Evolutionary conservation across 139 green algal species (phyloP).

Genomic region (Tetraselmis chui): DNA sequence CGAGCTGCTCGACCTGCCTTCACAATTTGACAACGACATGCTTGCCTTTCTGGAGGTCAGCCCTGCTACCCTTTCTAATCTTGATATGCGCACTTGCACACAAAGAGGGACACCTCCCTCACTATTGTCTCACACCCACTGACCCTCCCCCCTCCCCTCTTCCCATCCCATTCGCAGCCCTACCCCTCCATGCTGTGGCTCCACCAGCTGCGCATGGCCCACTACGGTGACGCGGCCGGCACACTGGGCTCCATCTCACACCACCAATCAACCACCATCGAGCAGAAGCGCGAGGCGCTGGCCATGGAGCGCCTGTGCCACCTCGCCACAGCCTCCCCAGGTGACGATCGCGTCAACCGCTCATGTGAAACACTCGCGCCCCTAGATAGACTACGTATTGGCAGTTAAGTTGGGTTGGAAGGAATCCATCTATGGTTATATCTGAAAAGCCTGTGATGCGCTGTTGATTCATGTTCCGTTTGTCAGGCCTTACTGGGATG

Average conservation of each 20-base stretch:
- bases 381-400: no score
- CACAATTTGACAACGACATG: conserved; percentile 11
- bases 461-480: no score
- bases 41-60: conserved; percentile 4
- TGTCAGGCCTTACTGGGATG: not conserved
- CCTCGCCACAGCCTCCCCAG: not conserved
- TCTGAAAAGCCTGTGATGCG: no score
- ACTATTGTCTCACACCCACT: no score
- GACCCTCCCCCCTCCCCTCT: no score
- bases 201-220: not conserved
- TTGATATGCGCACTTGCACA: no score
- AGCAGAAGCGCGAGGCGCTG: not conserved
- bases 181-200: not conserved
- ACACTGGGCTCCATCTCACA: not conserved
- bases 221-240: not conserved
- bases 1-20: conserved; percentile 16
- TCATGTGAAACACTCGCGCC: no score
- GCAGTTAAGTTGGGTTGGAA: no score
- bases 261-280: not conserved
- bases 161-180: not conserved
- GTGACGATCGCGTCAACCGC: not conserved
- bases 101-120: no score
- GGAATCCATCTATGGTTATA: no score
- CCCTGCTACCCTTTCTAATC: no score
- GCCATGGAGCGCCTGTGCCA: not conserved